Evolutionary conservation across 2,329 filamentous ascomycete genomes (phyloP), one percentile per base, ranked within the genome.

Genomic region (Xylaria sp.): DNA sequence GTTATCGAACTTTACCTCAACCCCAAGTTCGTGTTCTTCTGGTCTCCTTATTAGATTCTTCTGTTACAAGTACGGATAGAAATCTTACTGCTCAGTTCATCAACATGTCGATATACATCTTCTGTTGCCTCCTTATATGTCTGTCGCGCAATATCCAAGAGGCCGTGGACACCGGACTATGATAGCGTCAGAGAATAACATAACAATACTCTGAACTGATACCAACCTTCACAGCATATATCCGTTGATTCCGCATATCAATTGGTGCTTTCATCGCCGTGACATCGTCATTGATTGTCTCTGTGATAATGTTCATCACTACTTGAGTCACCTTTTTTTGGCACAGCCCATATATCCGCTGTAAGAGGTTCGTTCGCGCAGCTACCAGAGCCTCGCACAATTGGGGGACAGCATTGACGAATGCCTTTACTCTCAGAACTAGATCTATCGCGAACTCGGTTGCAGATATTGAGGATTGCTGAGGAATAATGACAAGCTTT

Each of bases 61-160:
- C 56, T 15, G 25, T 9, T 3, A 54, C 49, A 13, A 57, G 28
- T 60, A 36, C 36, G 13, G 6, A 28, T 12, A 28, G 20, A 18
- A 23, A 71, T 15, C 82, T 65, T 79, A 92, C 93, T 84, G 70
- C 88, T 88, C 12, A 98, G 80, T 18, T 89, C 86, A 25, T 88
- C 85, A 2, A 95, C 85, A 77, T 95, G 88, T 61, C 91, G 85
- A 73, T 91, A 87, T 3, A 93, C 88, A 78, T 97, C 93, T 58
- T 91, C 88, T 5, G 91, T 96, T 1, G 92, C 89, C 78, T 98
- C 95, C 75, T 96, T 97, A 81, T 96, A 98, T 0, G 93, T 94
- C 75, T 94, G 91, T 5, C 94, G 88, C 41, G 94, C 93, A 46
- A 98, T 92, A 80, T 98, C 95, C 3, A 98, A 87, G 66, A 98